Base-by-base conservation (phyloP, 2,329 filamentous ascomycete genomes). In the Dactylonectria macrodidyma region DNA sequence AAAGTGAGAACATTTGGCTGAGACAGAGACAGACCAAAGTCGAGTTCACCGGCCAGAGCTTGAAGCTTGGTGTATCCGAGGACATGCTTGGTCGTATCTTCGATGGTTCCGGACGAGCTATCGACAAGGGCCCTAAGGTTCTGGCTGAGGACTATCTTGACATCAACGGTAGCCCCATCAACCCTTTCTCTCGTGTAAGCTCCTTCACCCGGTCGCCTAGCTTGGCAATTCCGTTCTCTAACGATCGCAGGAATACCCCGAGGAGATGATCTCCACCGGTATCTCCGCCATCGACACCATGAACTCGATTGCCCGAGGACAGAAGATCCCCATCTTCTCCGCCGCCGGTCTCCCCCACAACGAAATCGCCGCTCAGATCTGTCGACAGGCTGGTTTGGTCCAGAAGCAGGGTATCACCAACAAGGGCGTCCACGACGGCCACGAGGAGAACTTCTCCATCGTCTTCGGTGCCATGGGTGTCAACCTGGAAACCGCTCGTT, bases 401-500 rank as follows among this genome's bases (percentile, higher is more conserved):
- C 91, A 95, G 83, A 84, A 88, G 76, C 79, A 94, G 87, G 88
- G 95, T 59, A 83, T 91, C 61, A 92, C 95, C 41, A 97, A 94
- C 81, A 99, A 99, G 90, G 95, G 93, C 73, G 91, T 96, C 30
- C 96, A 99, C 80, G 97, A 99, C 79, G 95, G 91, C 64, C 96
- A 99, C 84, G 95, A 98, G 79, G 96, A 99, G 80, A 99, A 99
- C 87, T 99, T 99, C 89, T 98, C 95, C 68, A 99, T 99, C 78
- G 96, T 99, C 65, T 99, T 99, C 81, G 97, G 94, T 80, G 96
- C 96, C 79, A 99, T 99, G 96, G 96, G 96, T 95, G 96, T 99
- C 77, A 99, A 99, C 87, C 91, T 99, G 92, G 96, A 99, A 82
- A 99, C 96, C 36, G 94, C 93, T 77, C 93, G 96, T 77, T 99